Evolutionary conservation across 257 asterid genomes (phyloP), one percentile per base, ranked within the genome.

Genomic region (Misopates orontium): DNA sequence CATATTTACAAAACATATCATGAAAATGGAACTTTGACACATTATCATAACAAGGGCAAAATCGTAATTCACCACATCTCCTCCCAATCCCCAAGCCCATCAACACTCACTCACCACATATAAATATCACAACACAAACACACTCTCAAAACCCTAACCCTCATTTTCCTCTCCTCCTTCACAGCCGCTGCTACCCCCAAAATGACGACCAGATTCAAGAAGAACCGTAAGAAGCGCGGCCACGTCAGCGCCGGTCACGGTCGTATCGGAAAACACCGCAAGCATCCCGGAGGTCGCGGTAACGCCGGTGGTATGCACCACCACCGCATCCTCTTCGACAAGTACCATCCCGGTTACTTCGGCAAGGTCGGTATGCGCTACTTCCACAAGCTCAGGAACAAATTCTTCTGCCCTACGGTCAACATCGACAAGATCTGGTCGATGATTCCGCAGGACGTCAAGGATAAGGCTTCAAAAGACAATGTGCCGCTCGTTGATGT

Each of bases 191-290:
- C 50, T 28, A 16, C 66, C 15, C 55, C 25, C 49, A 28, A 50
- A 66, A 86, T 87, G 95, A 87, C 95, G 10, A 87, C 95, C 32
- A 67, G 87, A 10, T 77, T 82, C 71, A 87, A 80, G 95, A 87
- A 87, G 86, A 79, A 84, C 64, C 79, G 95, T 68, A 84, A 87
- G 95, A 87, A 87, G 95, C 72, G 95, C 2, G 95, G 95, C 70
- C 95, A 86, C 74, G 95, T 86, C 40, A 82, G 88, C 74, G 95
- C 95, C 64, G 95, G 95, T 0, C 95, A 86, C 51, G 95, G 95
- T 0, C 95, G 95, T 68, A 71, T 86, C 65, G 95, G 95, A 0
- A 86, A 86, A 62, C 95, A 86, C 77, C 81, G 90, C 63, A 86
- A 86, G 87, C 94, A 86, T 50, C 94, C 94, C n/a, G 87, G 86